These are phyloP conservation scores for Paramecium caudatum DNA, from an alignment of 73 alveolate species.

Conservation along the genomic window DNA sequence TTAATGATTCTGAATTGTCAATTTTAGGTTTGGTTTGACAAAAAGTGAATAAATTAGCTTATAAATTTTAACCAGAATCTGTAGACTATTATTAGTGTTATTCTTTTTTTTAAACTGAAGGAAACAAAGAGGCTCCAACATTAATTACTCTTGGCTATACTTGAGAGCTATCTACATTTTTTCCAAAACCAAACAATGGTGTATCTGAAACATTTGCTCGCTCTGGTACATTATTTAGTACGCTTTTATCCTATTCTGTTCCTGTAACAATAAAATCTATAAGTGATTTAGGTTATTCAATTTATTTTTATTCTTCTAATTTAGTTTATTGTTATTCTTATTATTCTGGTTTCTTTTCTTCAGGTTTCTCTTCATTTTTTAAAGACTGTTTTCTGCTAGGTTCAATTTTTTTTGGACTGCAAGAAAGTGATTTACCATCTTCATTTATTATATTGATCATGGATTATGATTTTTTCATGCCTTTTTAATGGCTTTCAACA, in stretches of 20 bases:
- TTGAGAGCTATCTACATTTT: not conserved
- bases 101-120: not conserved
- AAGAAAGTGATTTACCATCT: not conserved
- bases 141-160: not conserved
- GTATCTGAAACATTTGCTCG: not conserved
- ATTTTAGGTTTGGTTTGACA: not conserved
- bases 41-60: not conserved
- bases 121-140: not conserved
- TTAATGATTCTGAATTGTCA: not conserved
- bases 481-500: not conserved
- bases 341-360: not conserved
- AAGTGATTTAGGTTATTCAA: too few species aligned
- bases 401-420: slow-evolving; percentile 17
- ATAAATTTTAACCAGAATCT: not conserved
- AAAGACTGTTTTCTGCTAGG: not conserved
- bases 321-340: not conserved
- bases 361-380: not conserved
- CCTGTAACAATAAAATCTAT: too few species aligned
- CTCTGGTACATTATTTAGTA: not conserved
- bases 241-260: not conserved
- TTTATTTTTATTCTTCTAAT: too few species aligned
- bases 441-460: not conserved
- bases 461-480: not conserved
- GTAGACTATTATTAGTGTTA: not conserved
- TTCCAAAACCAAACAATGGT: not conserved